Percentiles rank a stretch among this genome's conserved stretches.
Evolutionary conservation across 2,329 filamentous ascomycete genomes (phyloP).

Genomic region (Penicillium paneum): DNA sequence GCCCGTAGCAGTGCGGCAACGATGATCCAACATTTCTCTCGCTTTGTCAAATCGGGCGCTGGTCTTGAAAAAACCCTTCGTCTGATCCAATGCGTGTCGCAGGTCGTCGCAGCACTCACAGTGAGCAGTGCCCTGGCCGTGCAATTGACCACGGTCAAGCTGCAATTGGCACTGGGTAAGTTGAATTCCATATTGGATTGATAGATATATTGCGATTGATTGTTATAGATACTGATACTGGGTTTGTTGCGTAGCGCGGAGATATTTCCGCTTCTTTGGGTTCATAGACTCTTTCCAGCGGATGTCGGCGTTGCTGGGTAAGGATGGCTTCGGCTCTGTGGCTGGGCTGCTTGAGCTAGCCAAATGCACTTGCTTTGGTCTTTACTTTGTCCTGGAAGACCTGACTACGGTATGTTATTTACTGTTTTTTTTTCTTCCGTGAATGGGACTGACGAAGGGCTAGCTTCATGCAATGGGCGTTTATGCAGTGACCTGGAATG

Average conservation of each 20-base stretch:
- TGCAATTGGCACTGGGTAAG: slow-evolving; percentile 46
- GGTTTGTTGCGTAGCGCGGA: slow-evolving; percentile 45
- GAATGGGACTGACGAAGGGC: slow-evolving; percentile 2
- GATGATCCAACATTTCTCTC: slow-evolving; percentile 28
- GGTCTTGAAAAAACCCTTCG: slow-evolving; percentile 42
- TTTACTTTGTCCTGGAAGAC: slow-evolving; percentile 67
- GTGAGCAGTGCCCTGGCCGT: slow-evolving; percentile 28
- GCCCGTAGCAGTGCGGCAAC: not conserved
- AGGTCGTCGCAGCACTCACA: slow-evolving; percentile 31
- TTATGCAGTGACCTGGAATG: slow-evolving; percentile 44
- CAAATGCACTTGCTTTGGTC: slow-evolving; percentile 59
- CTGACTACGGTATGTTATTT: slow-evolving; percentile 55
- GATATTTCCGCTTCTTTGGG: slow-evolving; percentile 66
- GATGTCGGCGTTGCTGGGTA: slow-evolving; percentile 46
- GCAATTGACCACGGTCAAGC: slow-evolving; percentile 38
- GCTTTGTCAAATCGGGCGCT: slow-evolving; percentile 31
- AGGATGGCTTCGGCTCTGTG: slow-evolving; percentile 24
- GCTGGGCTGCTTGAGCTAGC: slow-evolving; percentile 51
- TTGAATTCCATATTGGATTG: not conserved
- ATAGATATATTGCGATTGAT: not conserved
- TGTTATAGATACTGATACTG: slow-evolving; percentile 4
- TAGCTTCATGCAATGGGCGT: slow-evolving; percentile 52
- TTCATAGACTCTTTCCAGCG: slow-evolving; percentile 60
- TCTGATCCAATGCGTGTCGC: slow-evolving; percentile 37
- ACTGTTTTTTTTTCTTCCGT: not conserved